Evolutionary conservation across 2,329 filamentous ascomycete genomes (phyloP), one percentile per base, ranked within the genome.

Genomic region (Tolypocladium ophioglossoides): DNA sequence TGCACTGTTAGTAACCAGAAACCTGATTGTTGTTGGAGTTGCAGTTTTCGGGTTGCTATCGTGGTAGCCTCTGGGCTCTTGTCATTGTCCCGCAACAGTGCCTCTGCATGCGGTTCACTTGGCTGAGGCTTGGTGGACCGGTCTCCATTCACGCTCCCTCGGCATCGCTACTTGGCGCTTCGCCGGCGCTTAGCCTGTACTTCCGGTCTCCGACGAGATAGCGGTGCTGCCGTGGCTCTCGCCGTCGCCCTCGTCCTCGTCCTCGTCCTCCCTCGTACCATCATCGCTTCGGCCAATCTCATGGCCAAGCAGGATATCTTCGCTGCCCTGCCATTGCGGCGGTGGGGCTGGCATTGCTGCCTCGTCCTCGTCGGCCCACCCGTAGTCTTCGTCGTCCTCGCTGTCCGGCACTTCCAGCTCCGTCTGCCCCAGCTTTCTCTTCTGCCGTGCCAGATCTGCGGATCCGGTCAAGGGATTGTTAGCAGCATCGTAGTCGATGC

Each of bases 371-470:
- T 86, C 80, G 40, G 78, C 79, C 86, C 86, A 90, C 16, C 84
- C 85, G 62, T 88, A 89, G 62, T 87, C 82, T 58, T 89, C 85
- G 56, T 86, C 83, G 34, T 78, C 79, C 46, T 84, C 82, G 58
- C 80, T 85, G 57, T 84, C 81, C 2, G 79, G 75, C 48, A 84
- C 74, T 61, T 84, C 81, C 50, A 81, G 72, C 52, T 77, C 79
- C 5, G 83, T 78, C 47, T 85, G 78, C 34, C 62, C 69, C 52
- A 86, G 74, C 65, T 89, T 82, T 61, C 86, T 77, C 70, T 90
- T 90, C 35, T 70, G 74, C 32, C 72, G 71, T 56, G 76, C 57
- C 56, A 66, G 66, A 54, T 69, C 64, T 30, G 69, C 66, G 61
- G 61, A 37, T 64, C 68, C 55, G 63, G 62, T 63, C 69, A 64